Evolutionary conservation across 805 yeast genomes (phyloP).

Genomic region (Pichia paraexigua): DNA sequence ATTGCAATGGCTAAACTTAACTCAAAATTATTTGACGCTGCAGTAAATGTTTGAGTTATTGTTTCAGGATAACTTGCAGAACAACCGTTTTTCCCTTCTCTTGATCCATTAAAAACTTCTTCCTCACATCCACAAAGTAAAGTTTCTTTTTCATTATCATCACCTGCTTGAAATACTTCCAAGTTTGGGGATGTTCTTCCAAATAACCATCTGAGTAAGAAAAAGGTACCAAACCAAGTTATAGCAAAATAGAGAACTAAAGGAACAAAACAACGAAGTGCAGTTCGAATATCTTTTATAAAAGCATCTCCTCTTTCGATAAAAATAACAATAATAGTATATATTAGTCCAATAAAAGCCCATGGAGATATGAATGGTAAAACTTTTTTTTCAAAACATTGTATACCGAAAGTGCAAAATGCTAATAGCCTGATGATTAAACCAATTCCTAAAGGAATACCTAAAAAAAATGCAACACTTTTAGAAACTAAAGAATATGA

Average conservation of each 20-base stretch:
- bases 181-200: constrained; percentile 8
- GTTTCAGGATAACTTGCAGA: constrained; percentile 34
- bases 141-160: constrained; percentile 8
- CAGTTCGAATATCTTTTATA: constrained; percentile 40
- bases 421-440: constrained; percentile 32
- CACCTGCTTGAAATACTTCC: constrained; percentile 9
- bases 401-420: constrained; percentile 24
- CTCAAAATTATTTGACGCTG: constrained; percentile 53
- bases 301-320: constrained; percentile 42
- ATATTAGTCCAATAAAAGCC: constrained; percentile 44
- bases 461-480: constrained; percentile 47
- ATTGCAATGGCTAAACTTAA: constrained; percentile 47
- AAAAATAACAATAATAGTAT: constrained; percentile 44
- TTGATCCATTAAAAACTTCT: constrained; percentile 10
- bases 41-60: constrained; percentile 47
- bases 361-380: constrained; percentile 40
- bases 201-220: constrained; percentile 28
- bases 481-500: constrained; percentile 36
- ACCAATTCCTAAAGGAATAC: constrained; percentile 44
- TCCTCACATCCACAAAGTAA: constrained; percentile 36
- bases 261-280: constrained; percentile 44
- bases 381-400: constrained; percentile 28
- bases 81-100: constrained; percentile 26
- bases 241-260: constrained; percentile 39
- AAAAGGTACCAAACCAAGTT: constrained; percentile 39